Percentiles rank a stretch among this genome's conserved stretches.
phyloP scores from a whole-genome alignment of 768 basidiomycete species.

The Candolleomyces aberdarensis region DNA sequence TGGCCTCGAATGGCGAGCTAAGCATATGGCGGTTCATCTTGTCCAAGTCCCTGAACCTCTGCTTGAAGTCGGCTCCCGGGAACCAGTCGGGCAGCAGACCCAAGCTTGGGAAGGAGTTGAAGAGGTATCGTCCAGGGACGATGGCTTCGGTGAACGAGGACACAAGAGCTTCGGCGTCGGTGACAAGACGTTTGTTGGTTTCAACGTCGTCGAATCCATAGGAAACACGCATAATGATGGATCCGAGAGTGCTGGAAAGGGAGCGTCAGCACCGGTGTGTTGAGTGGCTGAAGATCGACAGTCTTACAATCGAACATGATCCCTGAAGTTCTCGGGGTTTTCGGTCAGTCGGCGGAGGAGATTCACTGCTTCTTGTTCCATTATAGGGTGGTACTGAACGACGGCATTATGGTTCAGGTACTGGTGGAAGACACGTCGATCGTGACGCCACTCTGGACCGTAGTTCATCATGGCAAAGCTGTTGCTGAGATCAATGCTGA shows the following conservation, averaged over 20 bases:
- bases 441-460: constrained; percentile 24
- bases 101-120: constrained; percentile 3
- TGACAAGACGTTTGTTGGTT: neutral
- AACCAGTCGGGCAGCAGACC: constrained; percentile 5
- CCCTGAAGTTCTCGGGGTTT: constrained; percentile 6
- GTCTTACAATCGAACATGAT: constrained; percentile 2
- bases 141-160: neutral
- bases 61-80: constrained; percentile 7
- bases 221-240: constrained; percentile 7
- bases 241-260: neutral
- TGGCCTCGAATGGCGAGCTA: neutral
- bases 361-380: constrained; percentile 19
- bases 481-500: constrained; percentile 10
- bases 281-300: neutral
- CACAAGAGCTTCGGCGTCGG: neutral
- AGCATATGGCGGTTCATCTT: neutral
- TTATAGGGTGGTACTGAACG: constrained; percentile 19
- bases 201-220: constrained; percentile 3
- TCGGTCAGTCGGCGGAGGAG: constrained; percentile 19
- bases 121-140: constrained; percentile 2
- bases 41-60: neutral
- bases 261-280: neutral
- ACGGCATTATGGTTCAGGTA: constrained; percentile 21
- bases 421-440: constrained; percentile 23
- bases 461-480: constrained; percentile 27